phyloP scores from a whole-genome alignment of 179 eudicot genomes.

The Spergularia azorica region DNA sequence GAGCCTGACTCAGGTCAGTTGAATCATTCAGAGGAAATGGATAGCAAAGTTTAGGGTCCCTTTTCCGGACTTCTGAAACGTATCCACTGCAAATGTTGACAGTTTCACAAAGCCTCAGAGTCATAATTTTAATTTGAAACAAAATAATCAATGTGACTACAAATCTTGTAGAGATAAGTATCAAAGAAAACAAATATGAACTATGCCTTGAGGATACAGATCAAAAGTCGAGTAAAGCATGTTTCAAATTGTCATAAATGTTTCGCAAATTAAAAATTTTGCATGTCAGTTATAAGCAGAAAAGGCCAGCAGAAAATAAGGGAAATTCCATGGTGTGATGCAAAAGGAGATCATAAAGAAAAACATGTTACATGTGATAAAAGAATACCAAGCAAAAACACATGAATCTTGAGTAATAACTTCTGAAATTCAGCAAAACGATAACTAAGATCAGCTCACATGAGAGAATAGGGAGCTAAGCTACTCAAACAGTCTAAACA shows the following conservation, averaged over 20 bases:
- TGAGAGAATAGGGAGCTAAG: background rate
- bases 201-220: background rate
- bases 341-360: background rate
- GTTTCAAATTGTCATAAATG: too few species aligned
- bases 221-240: too few species aligned
- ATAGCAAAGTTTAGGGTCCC: conserved; percentile 34
- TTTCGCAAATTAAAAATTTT: background rate
- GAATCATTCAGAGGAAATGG: conserved; percentile 30
- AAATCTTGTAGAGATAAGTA: background rate
- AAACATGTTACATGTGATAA: background rate
- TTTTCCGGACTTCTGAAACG: conserved; percentile 34
- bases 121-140: background rate
- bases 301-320: conserved; percentile 5
- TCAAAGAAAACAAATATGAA: background rate
- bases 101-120: background rate
- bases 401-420: background rate
- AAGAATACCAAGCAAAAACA: background rate
- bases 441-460: background rate
- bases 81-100: conserved; percentile 37
- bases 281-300: conserved; percentile 12
- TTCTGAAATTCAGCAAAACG: background rate
- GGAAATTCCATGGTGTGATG: conserved; percentile 1
- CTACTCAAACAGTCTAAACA: background rate
- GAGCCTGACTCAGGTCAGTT: conserved; percentile 12
- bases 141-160: background rate